Conservation (phyloP, 257 asterid species). For the Anisodus tanguticus region DNA sequence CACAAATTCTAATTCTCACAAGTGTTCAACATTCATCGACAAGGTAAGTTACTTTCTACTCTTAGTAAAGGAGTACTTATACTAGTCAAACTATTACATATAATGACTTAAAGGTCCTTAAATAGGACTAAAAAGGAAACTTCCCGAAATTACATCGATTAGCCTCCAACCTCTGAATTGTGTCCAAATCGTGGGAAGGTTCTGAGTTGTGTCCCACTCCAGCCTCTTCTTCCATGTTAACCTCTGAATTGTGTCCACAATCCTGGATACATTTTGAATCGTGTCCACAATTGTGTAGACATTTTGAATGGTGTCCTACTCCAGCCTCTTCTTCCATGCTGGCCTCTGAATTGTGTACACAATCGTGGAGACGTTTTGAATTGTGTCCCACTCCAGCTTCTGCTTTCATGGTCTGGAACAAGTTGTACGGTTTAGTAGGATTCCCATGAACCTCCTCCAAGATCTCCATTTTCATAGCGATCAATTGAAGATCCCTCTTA, state of each 20-base stretch:
- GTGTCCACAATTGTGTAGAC: no score
- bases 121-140: no score
- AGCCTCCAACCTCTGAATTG: no score
- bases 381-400: neutral
- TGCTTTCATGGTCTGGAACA: neutral
- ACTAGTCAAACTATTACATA: no score
- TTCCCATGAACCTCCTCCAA: neutral
- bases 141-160: no score
- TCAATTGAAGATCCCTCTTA: neutral
- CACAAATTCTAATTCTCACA: no score
- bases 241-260: neutral
- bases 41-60: no score
- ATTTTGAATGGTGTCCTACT: neutral
- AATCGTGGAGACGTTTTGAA: neutral
- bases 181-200: no score
- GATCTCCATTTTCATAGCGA: neutral
- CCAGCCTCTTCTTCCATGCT: conserved; percentile 16
- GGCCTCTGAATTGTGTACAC: neutral
- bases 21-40: no score
- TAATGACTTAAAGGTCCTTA: no score
- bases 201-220: neutral
- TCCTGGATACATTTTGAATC: no score
- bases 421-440: neutral
- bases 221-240: neutral
- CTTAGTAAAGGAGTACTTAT: no score